phyloP scores from a whole-genome alignment of 148 eudicot genomes.

The Chenopodium album region DNA sequence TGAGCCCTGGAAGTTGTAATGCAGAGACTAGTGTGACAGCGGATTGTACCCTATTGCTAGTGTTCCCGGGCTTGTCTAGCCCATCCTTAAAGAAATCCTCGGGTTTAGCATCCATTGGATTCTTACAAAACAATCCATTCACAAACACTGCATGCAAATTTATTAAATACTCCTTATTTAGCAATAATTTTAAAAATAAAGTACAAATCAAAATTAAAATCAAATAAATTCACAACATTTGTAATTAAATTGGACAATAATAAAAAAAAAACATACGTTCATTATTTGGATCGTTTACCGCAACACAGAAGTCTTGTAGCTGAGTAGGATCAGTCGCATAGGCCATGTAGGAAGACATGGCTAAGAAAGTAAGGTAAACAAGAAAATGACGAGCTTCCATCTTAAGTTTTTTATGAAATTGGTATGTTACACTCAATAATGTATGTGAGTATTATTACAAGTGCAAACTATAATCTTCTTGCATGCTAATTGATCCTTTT shows the following conservation, averaged over 20 bases:
- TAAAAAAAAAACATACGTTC: not conserved
- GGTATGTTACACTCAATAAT: no score
- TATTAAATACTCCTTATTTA: no score
- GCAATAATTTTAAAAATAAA: not conserved
- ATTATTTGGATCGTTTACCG: not conserved
- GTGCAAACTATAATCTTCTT: no score
- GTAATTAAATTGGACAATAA: not conserved
- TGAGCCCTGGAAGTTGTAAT: not conserved
- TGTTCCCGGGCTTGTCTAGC: constrained; percentile 2
- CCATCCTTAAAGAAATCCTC: constrained; percentile 15
- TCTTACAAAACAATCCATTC: constrained; percentile 18
- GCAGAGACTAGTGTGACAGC: not conserved
- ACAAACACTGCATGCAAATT: constrained; percentile 8
- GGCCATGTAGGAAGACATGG: no score
- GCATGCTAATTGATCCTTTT: no score
- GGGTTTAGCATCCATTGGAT: not conserved
- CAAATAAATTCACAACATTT: not conserved
- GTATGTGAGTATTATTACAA: no score
- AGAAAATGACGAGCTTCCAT: no score
- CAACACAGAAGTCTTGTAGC: no score
- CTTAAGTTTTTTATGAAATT: no score
- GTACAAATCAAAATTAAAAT: not conserved
- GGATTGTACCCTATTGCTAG: not conserved
- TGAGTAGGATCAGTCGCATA: no score
- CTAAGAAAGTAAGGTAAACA: no score